Base-by-base conservation (phyloP, 306 rosid species). In the Lathyrus sativus region DNA sequence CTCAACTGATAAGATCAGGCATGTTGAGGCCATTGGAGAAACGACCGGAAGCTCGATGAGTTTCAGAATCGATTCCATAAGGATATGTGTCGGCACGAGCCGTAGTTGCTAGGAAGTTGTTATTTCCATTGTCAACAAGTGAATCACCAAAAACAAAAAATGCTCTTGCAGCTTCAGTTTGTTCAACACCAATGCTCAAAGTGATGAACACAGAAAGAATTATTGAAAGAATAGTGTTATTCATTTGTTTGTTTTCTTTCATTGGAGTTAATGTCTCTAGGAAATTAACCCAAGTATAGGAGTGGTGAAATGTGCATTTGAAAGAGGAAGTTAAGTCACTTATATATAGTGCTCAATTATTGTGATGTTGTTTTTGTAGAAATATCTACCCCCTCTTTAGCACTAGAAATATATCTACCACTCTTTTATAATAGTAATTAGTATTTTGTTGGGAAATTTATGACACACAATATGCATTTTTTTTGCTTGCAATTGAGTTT, bases 111-210 rank as follows among this genome's bases (percentile, higher is more conserved):
- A 92, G 69, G 79, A 42, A 90, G 26, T 92, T 89, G 70, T 92
- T 92, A 81, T 92, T 92, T 17, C 98, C 98, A 51, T 83, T 88
- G 45, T 92, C 98, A 5, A 92, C 98, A 8, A 92, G 73, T 3
- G 98, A 92, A 59, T 92, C 98, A 0, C 96, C 98, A 49, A 92
- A 92, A 13, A 92, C 98, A 15, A 92, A 92, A 44, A 92, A 90
- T 2, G 91, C 88, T 7, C 96, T 69, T 50, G 28, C 78, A 50
- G 24, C 80, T 53, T 78, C 81, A 2, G 59, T 72, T 65, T 63
- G 24, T 57, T 62, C 76, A 72, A 61, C 39, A 14, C 19, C 31
- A 26, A 18, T 41, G 50, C 11, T 41, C 3, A 53, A 5, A 6
- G 35, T 22, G 59, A 53, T 22, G 1, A 62, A 62, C 50, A 41